Conservation (phyloP, 2,329 filamentous ascomycete genomes). For the Pestalotiopsis sp. region DNA sequence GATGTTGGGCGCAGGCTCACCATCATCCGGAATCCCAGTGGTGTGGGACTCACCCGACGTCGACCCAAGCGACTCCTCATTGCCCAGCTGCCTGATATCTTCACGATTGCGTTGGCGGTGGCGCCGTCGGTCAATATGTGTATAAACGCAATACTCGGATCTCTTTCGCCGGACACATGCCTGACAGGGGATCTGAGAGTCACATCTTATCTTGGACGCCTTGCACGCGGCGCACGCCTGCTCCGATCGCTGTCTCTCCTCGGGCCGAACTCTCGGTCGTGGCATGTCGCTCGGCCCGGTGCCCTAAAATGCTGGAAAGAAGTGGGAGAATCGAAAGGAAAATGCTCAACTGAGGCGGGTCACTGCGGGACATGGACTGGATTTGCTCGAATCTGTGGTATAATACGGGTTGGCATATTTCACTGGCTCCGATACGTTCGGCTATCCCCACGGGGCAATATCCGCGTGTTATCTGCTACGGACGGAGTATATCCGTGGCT, state of each 20-base stretch:
- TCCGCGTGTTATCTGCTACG: too few species aligned
- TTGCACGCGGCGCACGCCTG: constrained; percentile 1
- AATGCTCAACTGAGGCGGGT: too few species aligned
- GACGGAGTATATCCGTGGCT: too few species aligned
- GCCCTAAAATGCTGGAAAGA: neutral
- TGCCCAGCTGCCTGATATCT: neutral
- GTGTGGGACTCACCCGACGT: neutral
- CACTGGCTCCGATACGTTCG: too few species aligned
- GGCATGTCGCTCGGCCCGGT: neutral
- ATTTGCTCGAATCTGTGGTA: too few species aligned
- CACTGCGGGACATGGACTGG: too few species aligned
- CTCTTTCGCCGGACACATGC: constrained; percentile 1
- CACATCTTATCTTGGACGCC: constrained; percentile 3
- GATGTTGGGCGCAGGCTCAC: neutral
- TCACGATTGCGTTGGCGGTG: neutral
- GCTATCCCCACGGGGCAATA: too few species aligned
- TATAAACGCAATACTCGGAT: neutral
- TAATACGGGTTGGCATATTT: too few species aligned
- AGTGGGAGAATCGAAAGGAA: too few species aligned
- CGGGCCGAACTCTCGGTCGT: constrained; percentile 6
- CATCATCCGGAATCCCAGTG: neutral
- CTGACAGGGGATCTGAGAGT: neutral
- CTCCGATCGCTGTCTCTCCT: constrained; percentile 1
- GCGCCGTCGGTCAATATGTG: neutral
- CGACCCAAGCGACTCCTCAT: neutral